Base-by-base conservation (phyloP, 768 basidiomycete species). In the Boletellus emodensis region DNA sequence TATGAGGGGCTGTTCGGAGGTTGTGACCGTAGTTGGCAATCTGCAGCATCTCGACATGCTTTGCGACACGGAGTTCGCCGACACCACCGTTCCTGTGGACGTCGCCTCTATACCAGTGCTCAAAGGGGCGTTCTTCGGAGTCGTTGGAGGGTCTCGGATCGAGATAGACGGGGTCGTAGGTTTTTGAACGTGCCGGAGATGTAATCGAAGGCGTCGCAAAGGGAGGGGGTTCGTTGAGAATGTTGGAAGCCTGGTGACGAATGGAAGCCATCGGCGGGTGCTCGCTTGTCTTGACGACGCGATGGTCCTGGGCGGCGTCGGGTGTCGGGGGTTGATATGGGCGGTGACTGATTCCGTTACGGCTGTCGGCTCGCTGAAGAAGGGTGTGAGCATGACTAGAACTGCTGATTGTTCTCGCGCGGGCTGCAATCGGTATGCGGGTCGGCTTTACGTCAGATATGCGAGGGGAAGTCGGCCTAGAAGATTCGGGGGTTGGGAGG, bases 91-190 rank as follows among this genome's bases (percentile, higher is more conserved):
- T 93, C 42, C 90, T 77, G 12, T 89, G 84, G 5, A 89, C 80
- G 57, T 93, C 90, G 1, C 90, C 90, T 43, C 90, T 83, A 62
- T 93, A 93, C 90, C 90, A 92, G 60, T 93, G 90, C 59, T 92
- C 88, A 52, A 85, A 92, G 0, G 89, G 89, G 13, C 80, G 79
- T 62, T 92, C 90, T 53, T 89, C 88, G 6, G 87, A 90, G 20
- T 91, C 88, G 22, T 71, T 77, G 5, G 87, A 88, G 12, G 75
- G 70, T 39, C 88, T 77, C 5, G 76, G 64, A n/a, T 72, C 71
- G 34, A 45, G 15, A 39, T 46, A 46, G 20, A 42, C 1, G 39
- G 70, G 62, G 39, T 73, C 74, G 20, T 74, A 71, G 3, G 51
- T 51, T 48, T 61, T 61, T 9, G 65, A 63, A 37, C 70, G 67